A percentile compares a stretch with the other conserved stretches of the same genome.
These are phyloP conservation scores for Kwoniella dejecticola DNA, from an alignment of 768 basidiomycete genomes.

Conservation along the genomic window DNA sequence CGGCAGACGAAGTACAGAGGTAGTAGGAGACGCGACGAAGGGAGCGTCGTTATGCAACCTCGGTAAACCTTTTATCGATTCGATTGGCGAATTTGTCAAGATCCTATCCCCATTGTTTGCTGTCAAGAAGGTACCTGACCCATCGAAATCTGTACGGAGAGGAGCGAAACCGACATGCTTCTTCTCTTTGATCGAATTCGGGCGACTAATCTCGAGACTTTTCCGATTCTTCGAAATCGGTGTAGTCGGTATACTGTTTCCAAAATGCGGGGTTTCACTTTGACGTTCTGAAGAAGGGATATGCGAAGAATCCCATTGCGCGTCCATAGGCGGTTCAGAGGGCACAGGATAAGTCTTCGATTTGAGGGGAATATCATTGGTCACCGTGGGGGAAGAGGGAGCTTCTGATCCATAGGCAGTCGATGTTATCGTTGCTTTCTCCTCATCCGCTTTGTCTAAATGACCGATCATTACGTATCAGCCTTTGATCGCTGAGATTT, in stretches of 20 bases:
- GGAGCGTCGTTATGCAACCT: neutral
- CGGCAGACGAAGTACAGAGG: constrained; percentile 6
- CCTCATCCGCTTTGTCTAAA: constrained; percentile 24
- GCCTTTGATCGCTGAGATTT: no score
- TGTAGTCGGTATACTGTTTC: no score
- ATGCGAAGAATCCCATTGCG: constrained; percentile 8
- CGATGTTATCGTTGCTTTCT: constrained; percentile 26
- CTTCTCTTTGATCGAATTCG: constrained; percentile 4
- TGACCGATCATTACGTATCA: no score
- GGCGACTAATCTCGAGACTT: neutral
- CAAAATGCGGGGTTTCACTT: no score
- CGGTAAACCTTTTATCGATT: neutral
- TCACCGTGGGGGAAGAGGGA: constrained; percentile 35
- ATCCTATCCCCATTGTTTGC: neutral
- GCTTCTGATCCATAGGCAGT: constrained; percentile 36
- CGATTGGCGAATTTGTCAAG: constrained; percentile 11
- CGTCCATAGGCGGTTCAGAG: constrained; percentile 1
- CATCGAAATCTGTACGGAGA: constrained; percentile 6
- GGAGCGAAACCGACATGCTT: constrained; percentile 29
- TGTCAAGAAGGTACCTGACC: constrained; percentile 5
- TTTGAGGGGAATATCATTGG: constrained; percentile 26
- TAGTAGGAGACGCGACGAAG: constrained; percentile 17
- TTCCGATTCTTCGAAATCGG: no score
- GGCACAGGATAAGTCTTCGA: constrained; percentile 30
- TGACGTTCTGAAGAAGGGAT: neutral